Evolutionary conservation across 805 yeast species (phyloP).

Genomic region (Sugiyamaella floridensis): DNA sequence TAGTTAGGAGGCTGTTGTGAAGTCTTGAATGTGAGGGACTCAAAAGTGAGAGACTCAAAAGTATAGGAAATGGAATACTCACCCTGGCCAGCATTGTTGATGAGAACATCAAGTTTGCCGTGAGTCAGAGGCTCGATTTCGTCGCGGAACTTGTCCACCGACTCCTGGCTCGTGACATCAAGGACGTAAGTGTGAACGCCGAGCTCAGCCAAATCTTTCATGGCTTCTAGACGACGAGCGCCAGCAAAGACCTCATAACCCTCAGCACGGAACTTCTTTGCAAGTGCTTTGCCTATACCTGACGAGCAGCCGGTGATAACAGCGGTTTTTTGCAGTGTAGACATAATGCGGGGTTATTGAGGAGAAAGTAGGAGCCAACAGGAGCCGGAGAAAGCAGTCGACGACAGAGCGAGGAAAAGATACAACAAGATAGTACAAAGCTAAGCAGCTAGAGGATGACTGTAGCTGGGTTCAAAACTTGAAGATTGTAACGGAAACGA

Average conservation of each 20-base stretch:
- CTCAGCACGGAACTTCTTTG: conserved; percentile 11
- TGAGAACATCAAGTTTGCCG: conserved; percentile 46
- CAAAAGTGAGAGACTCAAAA: no score
- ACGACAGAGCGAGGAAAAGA: no score
- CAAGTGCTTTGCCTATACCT: conserved; percentile 18
- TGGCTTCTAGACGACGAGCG: conserved; percentile 59
- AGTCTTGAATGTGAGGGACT: no score
- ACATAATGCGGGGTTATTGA: background rate
- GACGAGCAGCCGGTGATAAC: conserved; percentile 17
- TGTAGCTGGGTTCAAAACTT: no score
- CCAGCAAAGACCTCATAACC: conserved; percentile 54
- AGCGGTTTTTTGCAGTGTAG: background rate
- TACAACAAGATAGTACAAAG: no score
- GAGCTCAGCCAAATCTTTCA: conserved; percentile 42
- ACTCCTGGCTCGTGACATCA: conserved; percentile 50
- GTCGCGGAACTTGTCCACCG: conserved; percentile 39
- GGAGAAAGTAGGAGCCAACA: no score
- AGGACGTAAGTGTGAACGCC: conserved; percentile 43
- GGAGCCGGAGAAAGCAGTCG: no score
- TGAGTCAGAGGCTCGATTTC: conserved; percentile 33
- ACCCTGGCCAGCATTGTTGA: conserved; percentile 66
- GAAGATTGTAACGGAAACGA: no score
- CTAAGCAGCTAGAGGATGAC: no score
- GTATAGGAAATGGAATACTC: background rate
- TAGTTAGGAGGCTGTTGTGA: background rate